These are phyloP conservation scores for Chytriomyces confervae DNA, from an alignment of 192 early-diverging fungal genomes.

Conservation along the genomic window DNA sequence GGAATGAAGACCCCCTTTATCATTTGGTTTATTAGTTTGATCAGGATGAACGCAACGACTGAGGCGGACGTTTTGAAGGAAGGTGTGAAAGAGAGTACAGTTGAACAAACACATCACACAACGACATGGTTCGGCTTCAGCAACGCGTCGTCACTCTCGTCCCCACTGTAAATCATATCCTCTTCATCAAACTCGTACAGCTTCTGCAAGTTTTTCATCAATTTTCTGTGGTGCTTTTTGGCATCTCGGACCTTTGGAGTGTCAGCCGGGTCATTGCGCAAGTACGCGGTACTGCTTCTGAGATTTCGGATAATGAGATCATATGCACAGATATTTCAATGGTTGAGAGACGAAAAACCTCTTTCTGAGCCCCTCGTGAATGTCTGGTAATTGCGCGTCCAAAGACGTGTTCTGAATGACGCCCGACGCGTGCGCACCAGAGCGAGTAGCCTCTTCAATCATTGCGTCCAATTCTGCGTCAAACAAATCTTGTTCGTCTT, in stretches of 20 bases:
- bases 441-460: constrained; percentile 4
- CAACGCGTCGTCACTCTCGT: neutral
- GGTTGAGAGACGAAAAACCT: neutral
- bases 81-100: too few species aligned
- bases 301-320: too few species aligned
- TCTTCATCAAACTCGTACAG: constrained; percentile 23
- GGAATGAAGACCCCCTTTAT: neutral
- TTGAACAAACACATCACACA: neutral
- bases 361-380: neutral
- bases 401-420: neutral
- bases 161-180: neutral
- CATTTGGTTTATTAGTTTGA: neutral
- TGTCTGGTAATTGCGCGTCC: neutral
- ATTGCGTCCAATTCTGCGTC: constrained; percentile 10
- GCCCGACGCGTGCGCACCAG: neutral
- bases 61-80: too few species aligned
- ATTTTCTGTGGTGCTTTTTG: neutral
- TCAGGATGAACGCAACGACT: neutral
- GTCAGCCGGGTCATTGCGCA: too few species aligned
- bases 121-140: neutral
- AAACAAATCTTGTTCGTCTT: neutral
- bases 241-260: neutral
- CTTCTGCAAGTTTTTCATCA: constrained; percentile 8
- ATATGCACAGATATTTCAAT: neutral
- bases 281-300: too few species aligned